These are phyloP conservation scores for Xylariaceae sp. DNA, from an alignment of 2,329 filamentous ascomycete species.

Conservation along the genomic window DNA sequence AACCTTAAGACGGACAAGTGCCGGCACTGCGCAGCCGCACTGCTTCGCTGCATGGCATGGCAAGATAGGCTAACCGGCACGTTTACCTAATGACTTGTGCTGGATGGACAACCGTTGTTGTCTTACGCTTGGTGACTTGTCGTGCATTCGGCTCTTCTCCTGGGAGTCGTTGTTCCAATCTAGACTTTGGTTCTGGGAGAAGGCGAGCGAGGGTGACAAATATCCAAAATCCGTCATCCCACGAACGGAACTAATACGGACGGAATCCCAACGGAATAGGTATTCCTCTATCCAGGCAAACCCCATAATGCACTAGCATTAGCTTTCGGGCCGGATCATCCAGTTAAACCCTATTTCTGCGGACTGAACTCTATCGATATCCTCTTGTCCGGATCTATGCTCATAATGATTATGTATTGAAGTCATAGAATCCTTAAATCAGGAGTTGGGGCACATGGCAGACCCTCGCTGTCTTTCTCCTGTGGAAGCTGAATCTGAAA, in stretches of 20 bases:
- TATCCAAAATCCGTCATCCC: no score
- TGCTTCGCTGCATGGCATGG: not conserved
- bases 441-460: not conserved
- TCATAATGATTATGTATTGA: not conserved
- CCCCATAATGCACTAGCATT: no score
- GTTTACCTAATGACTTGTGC: not conserved
- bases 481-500: not conserved
- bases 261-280: no score
- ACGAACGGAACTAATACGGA: no score
- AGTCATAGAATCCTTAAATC: not conserved
- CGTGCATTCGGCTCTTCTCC: not conserved
- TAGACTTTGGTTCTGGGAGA: no score
- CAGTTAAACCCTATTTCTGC: not conserved
- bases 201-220: no score
- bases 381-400: not conserved
- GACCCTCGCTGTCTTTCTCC: not conserved
- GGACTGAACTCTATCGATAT: not conserved
- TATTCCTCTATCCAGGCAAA: no score
- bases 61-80: not conserved
- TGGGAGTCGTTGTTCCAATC: no score
- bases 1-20: not conserved
- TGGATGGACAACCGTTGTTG: not conserved
- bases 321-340: not conserved
- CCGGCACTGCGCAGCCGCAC: not conserved
- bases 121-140: not conserved